Percentiles rank a stretch among this genome's conserved stretches.
phyloP scores from a whole-genome alignment of 768 basidiomycete species.

The Candolleomyces efflorescens region DNA sequence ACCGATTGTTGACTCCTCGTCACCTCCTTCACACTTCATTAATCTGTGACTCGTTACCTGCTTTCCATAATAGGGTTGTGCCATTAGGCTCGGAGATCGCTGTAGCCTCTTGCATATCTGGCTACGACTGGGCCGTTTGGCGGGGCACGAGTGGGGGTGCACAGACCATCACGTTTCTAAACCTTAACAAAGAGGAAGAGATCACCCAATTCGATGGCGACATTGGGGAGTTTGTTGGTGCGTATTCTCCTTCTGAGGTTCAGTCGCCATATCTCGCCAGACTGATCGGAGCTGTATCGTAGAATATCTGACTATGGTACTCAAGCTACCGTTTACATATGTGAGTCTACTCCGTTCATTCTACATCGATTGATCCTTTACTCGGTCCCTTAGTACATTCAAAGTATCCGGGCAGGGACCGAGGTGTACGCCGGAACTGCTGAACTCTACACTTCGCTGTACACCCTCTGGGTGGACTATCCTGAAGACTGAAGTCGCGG shows the following conservation, averaged over 20 bases:
- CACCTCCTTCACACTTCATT: not conserved
- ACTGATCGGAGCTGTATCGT: slow-evolving; percentile 1
- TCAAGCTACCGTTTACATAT: slow-evolving; percentile 46
- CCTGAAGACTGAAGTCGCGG: not conserved
- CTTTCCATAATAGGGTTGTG: not conserved
- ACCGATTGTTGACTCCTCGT: not conserved
- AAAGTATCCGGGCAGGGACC: slow-evolving; percentile 52
- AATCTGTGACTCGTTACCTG: too few relatives aligned
- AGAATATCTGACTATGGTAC: slow-evolving; percentile 43
- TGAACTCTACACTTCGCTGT: slow-evolving; percentile 32
- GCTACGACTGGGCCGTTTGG: slow-evolving; percentile 56
- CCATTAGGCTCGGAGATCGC: not conserved
- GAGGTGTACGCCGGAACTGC: slow-evolving; percentile 53
- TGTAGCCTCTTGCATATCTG: slow-evolving; percentile 20
- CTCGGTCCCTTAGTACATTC: slow-evolving; percentile 35
- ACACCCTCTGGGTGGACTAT: slow-evolving; percentile 9
- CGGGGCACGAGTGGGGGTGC: slow-evolving; percentile 49
- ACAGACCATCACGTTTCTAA: slow-evolving; percentile 56
- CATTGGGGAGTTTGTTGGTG: slow-evolving; percentile 53
- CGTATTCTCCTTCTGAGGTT: slow-evolving; percentile 10
- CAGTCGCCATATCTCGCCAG: not conserved
- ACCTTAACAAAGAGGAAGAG: slow-evolving; percentile 30
- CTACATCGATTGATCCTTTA: not conserved
- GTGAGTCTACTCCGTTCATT: slow-evolving; percentile 19
- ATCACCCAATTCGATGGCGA: slow-evolving; percentile 49